Evolutionary conservation across 164 flowering plant genomes (phyloP).

Genomic region (Macadamia tetraphylla): DNA sequence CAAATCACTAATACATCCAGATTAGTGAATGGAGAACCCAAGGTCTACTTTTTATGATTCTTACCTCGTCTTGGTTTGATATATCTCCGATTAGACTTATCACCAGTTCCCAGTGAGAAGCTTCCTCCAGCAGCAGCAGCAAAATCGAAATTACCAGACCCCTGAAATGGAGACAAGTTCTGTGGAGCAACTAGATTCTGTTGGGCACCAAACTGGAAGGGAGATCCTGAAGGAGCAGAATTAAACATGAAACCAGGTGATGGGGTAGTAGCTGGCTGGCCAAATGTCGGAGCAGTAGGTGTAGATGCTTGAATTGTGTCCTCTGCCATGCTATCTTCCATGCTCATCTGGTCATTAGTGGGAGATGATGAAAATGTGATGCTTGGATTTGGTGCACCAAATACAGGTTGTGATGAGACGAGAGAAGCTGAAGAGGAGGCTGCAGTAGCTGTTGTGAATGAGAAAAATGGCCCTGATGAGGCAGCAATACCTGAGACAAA

Average conservation of each 20-base stretch:
- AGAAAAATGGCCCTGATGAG: conserved; percentile 38
- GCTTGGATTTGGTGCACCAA: conserved; percentile 30
- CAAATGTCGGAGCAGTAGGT: conserved; percentile 39
- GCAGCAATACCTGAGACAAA: conserved; percentile 35
- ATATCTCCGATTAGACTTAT: conserved; percentile 24
- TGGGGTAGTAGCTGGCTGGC: conserved; percentile 35
- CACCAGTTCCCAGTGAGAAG: conserved; percentile 31
- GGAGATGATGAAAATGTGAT: conserved; percentile 32
- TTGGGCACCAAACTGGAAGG: conserved; percentile 58
- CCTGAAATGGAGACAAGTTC: conserved; percentile 51
- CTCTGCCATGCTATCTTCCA: conserved; percentile 95
- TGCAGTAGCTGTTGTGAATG: conserved; percentile 44
- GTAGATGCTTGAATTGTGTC: conserved; percentile 55
- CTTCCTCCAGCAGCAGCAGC: conserved; percentile 21
- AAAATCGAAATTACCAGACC: conserved; percentile 45
- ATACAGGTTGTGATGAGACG: conserved; percentile 28
- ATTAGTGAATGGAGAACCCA: not conserved
- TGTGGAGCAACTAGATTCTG: conserved; percentile 35
- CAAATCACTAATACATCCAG: not conserved
- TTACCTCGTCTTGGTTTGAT: conserved; percentile 18
- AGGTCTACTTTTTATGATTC: conserved; percentile 19
- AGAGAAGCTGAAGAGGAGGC: conserved; percentile 19
- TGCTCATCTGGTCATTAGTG: conserved; percentile 65
- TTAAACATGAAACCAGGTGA: conserved; percentile 40
- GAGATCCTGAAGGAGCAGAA: conserved; percentile 29